Percentiles rank a stretch among this genome's conserved stretches.
Evolutionary conservation across 192 early-diverging fungal species (phyloP).

Genomic region (Cetraspora pellucida): DNA sequence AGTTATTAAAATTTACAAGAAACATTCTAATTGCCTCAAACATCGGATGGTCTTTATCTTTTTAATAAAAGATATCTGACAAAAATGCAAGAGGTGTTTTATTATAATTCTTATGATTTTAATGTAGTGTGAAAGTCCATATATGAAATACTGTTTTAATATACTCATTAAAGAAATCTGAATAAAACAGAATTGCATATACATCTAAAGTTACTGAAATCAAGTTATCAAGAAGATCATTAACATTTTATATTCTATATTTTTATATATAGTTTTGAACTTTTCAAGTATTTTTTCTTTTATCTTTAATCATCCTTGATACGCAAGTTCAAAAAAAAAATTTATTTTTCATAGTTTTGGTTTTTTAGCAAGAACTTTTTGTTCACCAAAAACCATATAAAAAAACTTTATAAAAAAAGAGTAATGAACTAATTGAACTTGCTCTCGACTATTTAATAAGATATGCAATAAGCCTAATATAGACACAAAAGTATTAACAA

Average conservation of each 20-base stretch:
- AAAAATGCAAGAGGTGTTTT: background rate
- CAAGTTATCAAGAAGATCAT: too few relatives aligned
- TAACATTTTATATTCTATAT: too few relatives aligned
- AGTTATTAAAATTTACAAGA: too few relatives aligned
- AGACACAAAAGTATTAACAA: too few relatives aligned
- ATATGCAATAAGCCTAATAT: too few relatives aligned
- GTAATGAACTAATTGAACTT: background rate
- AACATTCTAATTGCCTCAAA: background rate
- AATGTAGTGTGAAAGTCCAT: background rate
- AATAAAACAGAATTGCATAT: too few relatives aligned
- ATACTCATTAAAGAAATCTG: background rate
- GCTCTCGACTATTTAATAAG: background rate
- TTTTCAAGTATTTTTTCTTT: background rate
- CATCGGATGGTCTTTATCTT: background rate
- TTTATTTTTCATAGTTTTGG: background rate
- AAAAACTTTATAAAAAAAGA: background rate
- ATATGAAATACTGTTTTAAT: background rate
- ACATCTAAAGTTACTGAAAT: too few relatives aligned
- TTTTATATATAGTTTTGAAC: background rate
- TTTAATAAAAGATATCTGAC: slow-evolving; percentile 14
- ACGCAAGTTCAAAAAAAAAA: background rate
- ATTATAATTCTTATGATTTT: background rate
- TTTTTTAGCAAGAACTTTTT: background rate
- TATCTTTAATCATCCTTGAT: background rate
- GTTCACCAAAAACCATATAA: background rate